Conservation (phyloP, 148 eudicot species). For the Camellia japonica region DNA sequence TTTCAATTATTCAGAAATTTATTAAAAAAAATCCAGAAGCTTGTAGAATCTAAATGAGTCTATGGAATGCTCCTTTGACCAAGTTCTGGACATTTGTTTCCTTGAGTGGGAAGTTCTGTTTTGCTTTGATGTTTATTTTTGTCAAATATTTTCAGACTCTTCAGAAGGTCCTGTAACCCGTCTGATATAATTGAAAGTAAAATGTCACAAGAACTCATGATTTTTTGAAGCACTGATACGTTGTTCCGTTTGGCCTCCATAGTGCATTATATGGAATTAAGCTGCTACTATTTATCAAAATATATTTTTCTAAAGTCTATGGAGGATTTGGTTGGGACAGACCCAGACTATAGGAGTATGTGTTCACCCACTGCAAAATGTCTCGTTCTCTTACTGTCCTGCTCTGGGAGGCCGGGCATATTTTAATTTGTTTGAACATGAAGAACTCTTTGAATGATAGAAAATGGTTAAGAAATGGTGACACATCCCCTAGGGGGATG, state of each 20-base stretch:
- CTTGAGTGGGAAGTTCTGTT: no score
- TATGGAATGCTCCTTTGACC: not conserved
- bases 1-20: no score
- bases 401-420: not conserved
- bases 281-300: not conserved
- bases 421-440: not conserved
- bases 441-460: not conserved
- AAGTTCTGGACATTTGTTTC: not conserved
- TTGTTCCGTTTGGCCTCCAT: no score
- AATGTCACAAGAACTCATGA: not conserved
- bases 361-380: not conserved
- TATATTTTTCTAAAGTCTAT: no score
- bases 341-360: no score
- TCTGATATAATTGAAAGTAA: not conserved
- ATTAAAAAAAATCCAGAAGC: no score
- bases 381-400: not conserved
- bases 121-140: no score
- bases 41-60: no score
- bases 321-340: no score
- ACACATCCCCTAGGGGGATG: no score
- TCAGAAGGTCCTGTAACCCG: not conserved
- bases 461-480: not conserved
- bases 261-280: not conserved
- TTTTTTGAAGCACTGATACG: not conserved
- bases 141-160: not conserved